These are phyloP conservation scores for Litsea cubeba DNA, from an alignment of 164 flowering plant genomes.

Conservation along the genomic window DNA sequence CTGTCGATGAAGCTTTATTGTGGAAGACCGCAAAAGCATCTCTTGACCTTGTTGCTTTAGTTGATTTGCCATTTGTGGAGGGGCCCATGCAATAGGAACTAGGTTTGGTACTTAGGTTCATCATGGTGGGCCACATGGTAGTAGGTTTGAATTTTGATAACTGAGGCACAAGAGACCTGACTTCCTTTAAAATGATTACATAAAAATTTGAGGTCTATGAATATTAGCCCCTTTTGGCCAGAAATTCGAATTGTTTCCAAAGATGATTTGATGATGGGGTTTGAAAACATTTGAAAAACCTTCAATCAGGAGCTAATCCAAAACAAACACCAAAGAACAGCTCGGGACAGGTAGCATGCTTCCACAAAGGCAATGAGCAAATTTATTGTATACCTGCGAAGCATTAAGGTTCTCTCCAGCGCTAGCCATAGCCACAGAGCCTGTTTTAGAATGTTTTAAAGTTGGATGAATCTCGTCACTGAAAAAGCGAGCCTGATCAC, in stretches of 20 bases:
- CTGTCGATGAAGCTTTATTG: no score
- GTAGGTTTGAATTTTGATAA: no score
- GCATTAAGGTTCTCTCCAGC: constrained; percentile 97
- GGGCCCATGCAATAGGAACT: no score
- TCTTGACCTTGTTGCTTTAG: no score
- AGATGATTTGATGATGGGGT: not conserved
- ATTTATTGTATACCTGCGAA: constrained; percentile 64
- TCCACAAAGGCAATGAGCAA: not conserved
- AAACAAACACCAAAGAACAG: not conserved
- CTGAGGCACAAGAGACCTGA: no score
- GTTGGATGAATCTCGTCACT: constrained; percentile 83
- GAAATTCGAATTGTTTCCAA: not conserved
- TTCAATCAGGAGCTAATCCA: not conserved
- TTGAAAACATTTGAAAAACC: not conserved
- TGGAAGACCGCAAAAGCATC: no score
- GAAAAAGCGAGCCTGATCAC: constrained; percentile 96
- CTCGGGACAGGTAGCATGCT: not conserved
- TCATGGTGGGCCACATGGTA: no score
- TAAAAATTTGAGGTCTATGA: no score
- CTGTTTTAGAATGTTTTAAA: constrained; percentile 81
- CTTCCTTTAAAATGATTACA: no score
- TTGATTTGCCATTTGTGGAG: no score
- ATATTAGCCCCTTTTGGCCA: no score
- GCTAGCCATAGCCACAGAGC: constrained; percentile 95
- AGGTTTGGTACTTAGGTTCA: no score